Conservation (phyloP, 2,329 filamentous ascomycete species). For the Chalaropsis ovoidea region DNA sequence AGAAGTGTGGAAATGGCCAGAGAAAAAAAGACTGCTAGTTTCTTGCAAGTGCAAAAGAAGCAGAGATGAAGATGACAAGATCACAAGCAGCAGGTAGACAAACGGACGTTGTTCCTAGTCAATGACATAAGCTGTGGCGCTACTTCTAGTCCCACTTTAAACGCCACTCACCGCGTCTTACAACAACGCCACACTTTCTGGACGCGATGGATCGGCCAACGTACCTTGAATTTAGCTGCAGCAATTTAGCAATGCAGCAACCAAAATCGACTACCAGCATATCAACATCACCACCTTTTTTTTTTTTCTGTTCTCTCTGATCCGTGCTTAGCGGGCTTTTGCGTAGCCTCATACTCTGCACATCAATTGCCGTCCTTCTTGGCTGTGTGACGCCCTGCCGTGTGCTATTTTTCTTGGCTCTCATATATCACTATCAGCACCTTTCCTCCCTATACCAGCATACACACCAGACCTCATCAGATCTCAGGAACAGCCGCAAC, state of each 20-base stretch:
- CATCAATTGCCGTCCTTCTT: neutral
- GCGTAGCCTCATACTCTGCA: neutral
- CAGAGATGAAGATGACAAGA: neutral
- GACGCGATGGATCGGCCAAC: conserved; percentile 16
- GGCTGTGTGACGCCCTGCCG: neutral
- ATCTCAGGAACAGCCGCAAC: neutral
- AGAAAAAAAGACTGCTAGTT: too few relatives aligned
- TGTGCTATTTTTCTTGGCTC: neutral
- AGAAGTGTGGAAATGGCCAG: neutral
- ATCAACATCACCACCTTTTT: conserved; percentile 4
- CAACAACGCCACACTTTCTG: conserved; percentile 10
- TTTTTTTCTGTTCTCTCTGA: neutral
- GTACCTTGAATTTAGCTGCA: neutral
- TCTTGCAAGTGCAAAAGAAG: neutral
- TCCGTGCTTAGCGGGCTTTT: neutral
- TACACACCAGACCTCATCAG: neutral
- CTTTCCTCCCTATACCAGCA: neutral
- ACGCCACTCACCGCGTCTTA: conserved; percentile 12
- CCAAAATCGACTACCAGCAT: neutral
- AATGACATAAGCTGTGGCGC: conserved; percentile 4
- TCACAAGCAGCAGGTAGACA: neutral
- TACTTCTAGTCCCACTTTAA: neutral
- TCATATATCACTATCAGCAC: conserved; percentile 3
- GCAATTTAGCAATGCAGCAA: conserved; percentile 12
- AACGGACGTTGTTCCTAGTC: neutral